phyloP scores from a whole-genome alignment of 2,329 filamentous ascomycete species.

The Peltaster fructicola region DNA sequence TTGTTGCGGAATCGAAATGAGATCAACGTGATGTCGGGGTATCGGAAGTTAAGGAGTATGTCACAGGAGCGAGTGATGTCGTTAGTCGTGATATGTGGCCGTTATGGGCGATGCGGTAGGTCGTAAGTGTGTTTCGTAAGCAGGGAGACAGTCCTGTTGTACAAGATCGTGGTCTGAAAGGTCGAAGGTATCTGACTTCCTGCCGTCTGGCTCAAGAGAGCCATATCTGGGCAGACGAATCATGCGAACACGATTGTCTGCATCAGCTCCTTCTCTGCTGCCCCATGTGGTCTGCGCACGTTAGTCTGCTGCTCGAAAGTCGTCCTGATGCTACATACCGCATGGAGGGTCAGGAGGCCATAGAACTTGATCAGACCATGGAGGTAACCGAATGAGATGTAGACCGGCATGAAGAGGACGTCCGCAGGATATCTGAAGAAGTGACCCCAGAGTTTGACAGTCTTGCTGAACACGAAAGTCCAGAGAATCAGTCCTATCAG shows the following conservation, averaged over 20 bases:
- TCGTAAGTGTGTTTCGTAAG: conserved; percentile 13
- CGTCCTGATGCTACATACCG: conserved; percentile 37
- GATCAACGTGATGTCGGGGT: conserved; percentile 12
- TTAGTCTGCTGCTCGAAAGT: too few species aligned
- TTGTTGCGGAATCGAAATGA: conserved; percentile 12
- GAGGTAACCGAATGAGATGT: conserved; percentile 78
- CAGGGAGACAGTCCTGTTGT: conserved; percentile 13
- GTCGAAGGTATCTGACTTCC: conserved; percentile 17
- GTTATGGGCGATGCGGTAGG: conserved; percentile 6
- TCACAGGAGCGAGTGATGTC: conserved; percentile 8
- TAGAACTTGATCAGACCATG: conserved; percentile 87
- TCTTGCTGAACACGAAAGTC: conserved; percentile 69
- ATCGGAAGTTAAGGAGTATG: conserved; percentile 9
- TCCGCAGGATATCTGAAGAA: conserved; percentile 74
- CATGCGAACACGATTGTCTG: conserved; percentile 59
- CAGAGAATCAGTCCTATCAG: conserved; percentile 46
- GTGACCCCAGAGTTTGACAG: conserved; percentile 75
- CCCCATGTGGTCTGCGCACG: conserved; percentile 75
- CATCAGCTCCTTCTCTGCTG: conserved; percentile 78
- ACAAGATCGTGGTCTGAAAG: conserved; percentile 6
- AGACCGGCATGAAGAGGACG: conserved; percentile 63
- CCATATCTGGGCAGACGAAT: conserved; percentile 23
- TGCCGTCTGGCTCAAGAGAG: conserved; percentile 12
- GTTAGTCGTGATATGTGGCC: conserved; percentile 12
- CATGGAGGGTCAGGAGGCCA: conserved; percentile 52